Base-by-base conservation (phyloP, 352 stramenopile species). In the Globisporangium echinulatum region DNA sequence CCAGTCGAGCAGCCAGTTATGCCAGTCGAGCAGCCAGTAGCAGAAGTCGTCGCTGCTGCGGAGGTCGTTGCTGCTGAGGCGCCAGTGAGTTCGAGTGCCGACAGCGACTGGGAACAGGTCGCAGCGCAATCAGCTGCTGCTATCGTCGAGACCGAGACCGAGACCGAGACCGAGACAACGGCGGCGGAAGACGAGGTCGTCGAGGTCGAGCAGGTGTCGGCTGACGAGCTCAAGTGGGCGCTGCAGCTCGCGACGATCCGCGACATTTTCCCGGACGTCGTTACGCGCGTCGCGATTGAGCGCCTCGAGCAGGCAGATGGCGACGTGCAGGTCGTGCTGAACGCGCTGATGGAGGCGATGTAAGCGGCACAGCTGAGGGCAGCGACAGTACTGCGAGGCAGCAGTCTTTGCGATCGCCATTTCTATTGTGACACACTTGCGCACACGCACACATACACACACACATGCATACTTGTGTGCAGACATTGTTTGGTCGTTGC, bases 221-320 rank as follows among this genome's bases (percentile, higher is more conserved):
- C 75, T 38, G 85, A 86, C 38, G 85, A 93, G 69, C 68, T 87
- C 54, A 92, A 94, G 73, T 94, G 85, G 85, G 73, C 76, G 33
- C 58, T 62, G 0, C 71, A 93, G 58, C 68, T 94, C 33, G 69
- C 70, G 39, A 86, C 88, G 66, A 73, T 94, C 54, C 79, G 70
- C 51, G 77, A 90, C 70, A 88, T 94, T 58, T 79, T 94, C 54
- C 85, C 85, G 0, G 71, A 66, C 14, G 77, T 79, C 5, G 76
- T 89, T 40, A 61, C 75, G 17, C 58, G 52, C 14, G 46, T 62
- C 33, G 64, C 81, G 38, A 77, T 92, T 54, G 77, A 88, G 52
- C 74, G 74, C 58, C 71, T 94, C 49, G 83, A 93, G 77, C 75
- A 85, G 61, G 82, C 73, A 70, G 85, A 90, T 52, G 85, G 85